Percentiles rank a stretch among this genome's conserved stretches.
Evolutionary conservation across 768 basidiomycete genomes (phyloP).

Genomic region (Calocybe indica): DNA sequence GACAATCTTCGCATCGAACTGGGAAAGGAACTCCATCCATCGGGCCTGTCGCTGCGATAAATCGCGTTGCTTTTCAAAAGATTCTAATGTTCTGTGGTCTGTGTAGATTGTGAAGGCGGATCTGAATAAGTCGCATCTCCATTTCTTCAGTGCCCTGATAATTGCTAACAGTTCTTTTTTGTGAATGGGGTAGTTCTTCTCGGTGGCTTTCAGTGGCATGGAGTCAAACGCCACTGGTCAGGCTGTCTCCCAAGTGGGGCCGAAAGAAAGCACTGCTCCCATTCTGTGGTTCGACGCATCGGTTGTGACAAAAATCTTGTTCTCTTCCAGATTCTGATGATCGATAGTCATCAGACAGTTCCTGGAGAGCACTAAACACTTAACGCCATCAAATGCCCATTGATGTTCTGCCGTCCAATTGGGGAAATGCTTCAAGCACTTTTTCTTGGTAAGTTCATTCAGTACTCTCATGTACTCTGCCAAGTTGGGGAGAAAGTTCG

Average conservation of each 20-base stretch:
- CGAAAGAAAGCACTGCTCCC: slow-evolving; percentile 67
- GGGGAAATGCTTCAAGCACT: too few relatives aligned
- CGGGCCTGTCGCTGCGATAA: slow-evolving; percentile 8
- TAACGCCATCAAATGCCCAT: slow-evolving; percentile 19
- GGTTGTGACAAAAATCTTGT: slow-evolving; percentile 4
- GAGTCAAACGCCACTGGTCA: slow-evolving; percentile 21
- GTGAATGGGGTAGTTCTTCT: slow-evolving; percentile 22
- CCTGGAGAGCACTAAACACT: slow-evolving; percentile 9
- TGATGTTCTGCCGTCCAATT: slow-evolving; percentile 6
- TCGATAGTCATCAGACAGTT: background rate
- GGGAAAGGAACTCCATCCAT: slow-evolving; percentile 8
- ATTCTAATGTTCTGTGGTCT: slow-evolving; percentile 6
- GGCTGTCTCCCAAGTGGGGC: slow-evolving; percentile 86
- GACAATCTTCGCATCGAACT: slow-evolving; percentile 6
- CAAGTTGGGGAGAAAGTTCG: slow-evolving; percentile 11
- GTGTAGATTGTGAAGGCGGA: slow-evolving; percentile 6
- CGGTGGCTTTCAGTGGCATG: slow-evolving; percentile 12
- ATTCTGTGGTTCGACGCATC: slow-evolving; percentile 12
- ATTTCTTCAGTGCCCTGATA: slow-evolving; percentile 4
- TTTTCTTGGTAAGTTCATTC: background rate
- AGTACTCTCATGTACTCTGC: slow-evolving; percentile 20
- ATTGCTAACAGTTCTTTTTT: slow-evolving; percentile 14
- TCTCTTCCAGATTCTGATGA: slow-evolving; percentile 1
- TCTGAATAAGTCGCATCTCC: slow-evolving; percentile 5
- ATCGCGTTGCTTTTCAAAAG: slow-evolving; percentile 5